These are phyloP conservation scores for Nitzschia sp. DNA, from an alignment of 108 stramenopile species.

Conservation along the genomic window DNA sequence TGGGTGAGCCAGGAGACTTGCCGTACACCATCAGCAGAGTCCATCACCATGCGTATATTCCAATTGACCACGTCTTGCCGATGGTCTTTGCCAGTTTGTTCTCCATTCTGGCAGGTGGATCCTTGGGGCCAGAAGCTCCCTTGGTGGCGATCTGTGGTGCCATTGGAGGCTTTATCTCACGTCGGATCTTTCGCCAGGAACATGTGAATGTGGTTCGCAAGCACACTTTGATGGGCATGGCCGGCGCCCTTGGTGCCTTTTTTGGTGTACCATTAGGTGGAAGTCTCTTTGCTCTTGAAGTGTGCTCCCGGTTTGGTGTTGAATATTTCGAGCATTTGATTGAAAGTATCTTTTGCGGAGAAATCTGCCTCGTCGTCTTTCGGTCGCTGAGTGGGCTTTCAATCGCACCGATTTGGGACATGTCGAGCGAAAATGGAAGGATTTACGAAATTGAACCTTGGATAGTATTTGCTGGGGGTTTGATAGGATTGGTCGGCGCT, in stretches of 20 bases:
- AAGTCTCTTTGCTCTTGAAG: conserved; percentile 60
- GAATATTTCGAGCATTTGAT: conserved; percentile 73
- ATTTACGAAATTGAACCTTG: conserved; percentile 32
- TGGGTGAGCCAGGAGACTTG: conserved; percentile 76
- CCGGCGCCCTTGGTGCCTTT: conserved; percentile 66
- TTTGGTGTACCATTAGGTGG: conserved; percentile 69
- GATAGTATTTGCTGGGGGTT: conserved; percentile 37
- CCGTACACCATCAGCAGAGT: conserved; percentile 65
- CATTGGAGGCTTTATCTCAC: conserved; percentile 56
- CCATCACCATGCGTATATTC: conserved; percentile 60
- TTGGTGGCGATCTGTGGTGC: conserved; percentile 55
- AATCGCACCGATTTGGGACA: conserved; percentile 55
- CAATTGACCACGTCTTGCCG: conserved; percentile 60
- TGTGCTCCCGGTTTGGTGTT: conserved; percentile 59
- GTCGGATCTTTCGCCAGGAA: conserved; percentile 43
- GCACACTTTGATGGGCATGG: conserved; percentile 73
- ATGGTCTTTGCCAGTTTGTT: conserved; percentile 66
- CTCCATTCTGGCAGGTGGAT: conserved; percentile 60
- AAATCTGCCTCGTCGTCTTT: conserved; percentile 58
- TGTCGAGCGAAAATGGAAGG: not conserved
- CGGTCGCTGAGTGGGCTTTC: conserved; percentile 47
- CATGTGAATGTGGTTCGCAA: conserved; percentile 55
- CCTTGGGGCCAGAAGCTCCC: conserved; percentile 45
- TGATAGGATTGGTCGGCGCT: conserved; percentile 60
- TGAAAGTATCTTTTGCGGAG: conserved; percentile 61